phyloP scores from a whole-genome alignment of 1,284 basidiomycete genomes.

The Schizophyllum amplum region DNA sequence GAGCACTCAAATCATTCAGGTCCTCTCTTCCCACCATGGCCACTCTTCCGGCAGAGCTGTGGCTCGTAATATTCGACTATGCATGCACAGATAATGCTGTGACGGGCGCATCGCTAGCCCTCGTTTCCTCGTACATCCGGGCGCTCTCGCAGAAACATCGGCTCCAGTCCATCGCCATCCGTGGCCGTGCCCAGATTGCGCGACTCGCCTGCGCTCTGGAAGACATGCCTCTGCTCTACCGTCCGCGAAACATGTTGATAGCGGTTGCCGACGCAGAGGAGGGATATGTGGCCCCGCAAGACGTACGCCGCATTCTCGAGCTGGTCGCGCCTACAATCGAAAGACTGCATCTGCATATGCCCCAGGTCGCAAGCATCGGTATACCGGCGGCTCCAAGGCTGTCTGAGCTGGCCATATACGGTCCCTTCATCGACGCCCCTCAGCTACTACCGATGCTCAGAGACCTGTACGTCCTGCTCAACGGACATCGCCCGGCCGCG shows the following conservation, averaged over 20 bases:
- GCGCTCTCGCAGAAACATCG: slow-evolving; percentile 5
- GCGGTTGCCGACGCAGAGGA: not conserved
- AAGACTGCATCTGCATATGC: not conserved
- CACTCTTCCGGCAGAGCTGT: slow-evolving; percentile 12
- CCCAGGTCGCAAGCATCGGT: not conserved
- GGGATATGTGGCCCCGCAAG: not conserved
- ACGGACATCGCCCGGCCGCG: not conserved
- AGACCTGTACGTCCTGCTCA: not conserved
- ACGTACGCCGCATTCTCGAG: not conserved
- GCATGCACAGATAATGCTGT: slow-evolving; percentile 14
- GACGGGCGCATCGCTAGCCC: slow-evolving; percentile 15
- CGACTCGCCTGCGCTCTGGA: slow-evolving; percentile 9
- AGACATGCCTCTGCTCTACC: not conserved
- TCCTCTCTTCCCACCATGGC: not conserved
- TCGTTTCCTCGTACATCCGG: slow-evolving; percentile 13
- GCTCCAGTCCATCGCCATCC: slow-evolving; percentile 13
- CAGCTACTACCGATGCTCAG: not conserved
- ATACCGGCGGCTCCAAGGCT: not conserved
- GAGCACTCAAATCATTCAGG: not conserved
- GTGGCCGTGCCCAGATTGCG: slow-evolving; percentile 9
- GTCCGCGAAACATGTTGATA: not conserved
- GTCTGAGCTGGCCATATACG: not conserved
- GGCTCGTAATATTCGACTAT: slow-evolving; percentile 10
- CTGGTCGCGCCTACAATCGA: not conserved
- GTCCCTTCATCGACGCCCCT: not conserved